Evolutionary conservation across 192 early-diverging fungal genomes (phyloP), one percentile per base, ranked within the genome.

Genomic region (Dimargaris xerosporica): DNA sequence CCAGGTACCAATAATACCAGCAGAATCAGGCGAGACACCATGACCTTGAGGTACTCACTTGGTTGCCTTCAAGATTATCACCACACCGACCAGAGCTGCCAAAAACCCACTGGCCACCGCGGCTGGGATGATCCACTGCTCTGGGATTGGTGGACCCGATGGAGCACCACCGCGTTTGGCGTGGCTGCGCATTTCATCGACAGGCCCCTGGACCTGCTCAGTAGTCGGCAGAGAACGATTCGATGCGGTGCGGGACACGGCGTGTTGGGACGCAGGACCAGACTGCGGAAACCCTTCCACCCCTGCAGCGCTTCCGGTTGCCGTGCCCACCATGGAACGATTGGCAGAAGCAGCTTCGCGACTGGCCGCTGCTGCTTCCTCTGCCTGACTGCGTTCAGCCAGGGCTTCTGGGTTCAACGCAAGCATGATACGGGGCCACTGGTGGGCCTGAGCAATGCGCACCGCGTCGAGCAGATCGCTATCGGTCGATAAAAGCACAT

Each of bases 391-490:
- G 52, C 67, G 45, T 34, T 66, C 44, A 48, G 48, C 64, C 50
- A 63, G 66, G 42, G 44, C 28, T 29, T 65, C 55, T 5, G 76
- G 76, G 66, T 74, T 72, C 61, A 78, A 45, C 64, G 72, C 71
- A 54, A 98, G 70, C 76, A 91, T 73, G 10, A 97, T 80, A 28
- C 87, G 82, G 61, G 80, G 79, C 66, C 81, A 83, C n/a, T 84
- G 87, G n/a, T 83, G 78, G 69, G 84, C 80, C 45, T 78, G 75
- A 19, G 93, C 90, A 70, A 93, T 78, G 5, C 80, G 65, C 0
- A 96, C 88, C 13, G 94, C 90, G 50, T 95, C 91, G 17, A 79
- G 68, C 63, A 98, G 69, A 65, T 96, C 93, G 3, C 77, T 77
- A 59, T 88, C 85, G 31, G 77, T 76, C 30, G 81, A 80, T 65